Base-by-base conservation (phyloP, 257 asterid genomes). In the Linderniella brevidens region DNA sequence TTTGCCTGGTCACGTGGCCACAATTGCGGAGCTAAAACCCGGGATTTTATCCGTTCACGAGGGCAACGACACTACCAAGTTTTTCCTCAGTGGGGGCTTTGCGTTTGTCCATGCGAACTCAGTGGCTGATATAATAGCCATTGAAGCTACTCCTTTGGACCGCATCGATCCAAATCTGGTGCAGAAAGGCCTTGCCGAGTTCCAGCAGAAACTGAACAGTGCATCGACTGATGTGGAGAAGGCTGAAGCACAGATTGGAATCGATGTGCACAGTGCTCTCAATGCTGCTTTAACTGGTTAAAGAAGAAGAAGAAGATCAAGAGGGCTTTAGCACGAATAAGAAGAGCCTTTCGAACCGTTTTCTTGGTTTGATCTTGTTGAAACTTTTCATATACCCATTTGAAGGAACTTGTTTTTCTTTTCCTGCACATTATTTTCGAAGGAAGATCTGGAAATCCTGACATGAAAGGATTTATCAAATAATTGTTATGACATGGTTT, bases 181-280 rank as follows among this genome's bases (percentile, higher is more conserved):
- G 12, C 82, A 77, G 48, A 68, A 70, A 55, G 75, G 77, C 13
- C 79, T 77, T 0, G 49, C 68, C 0, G 86, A 73, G 49, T 77
- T 67, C 64, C 73, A 74, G 5, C 82, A 77, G 55, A 77, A 70
- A 64, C 68, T 73, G 39, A 67, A 43, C 68, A 48, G 74, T 6
- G 86, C 82, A 45, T 56, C 81, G 25, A 73, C 76, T 10, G 86
- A 77, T 17, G 58, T 18, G 8, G 86, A 77, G 70, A 77, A 77
- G 62, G 77, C 82, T 13, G 86, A 77, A 64, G 86, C 79, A 35
- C 82, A 77, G 62, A 68, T 77, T 10, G 82, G 86, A n/a, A 66
- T 77, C 16, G 86, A 77, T 32, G 77, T 77, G 38, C 86, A 77
- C 71, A 73, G 77, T 48, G 75, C 86, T 32, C 66, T 77, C 60